Conservation (phyloP, 345 rosid genomes). For the Angophora floribunda region DNA sequence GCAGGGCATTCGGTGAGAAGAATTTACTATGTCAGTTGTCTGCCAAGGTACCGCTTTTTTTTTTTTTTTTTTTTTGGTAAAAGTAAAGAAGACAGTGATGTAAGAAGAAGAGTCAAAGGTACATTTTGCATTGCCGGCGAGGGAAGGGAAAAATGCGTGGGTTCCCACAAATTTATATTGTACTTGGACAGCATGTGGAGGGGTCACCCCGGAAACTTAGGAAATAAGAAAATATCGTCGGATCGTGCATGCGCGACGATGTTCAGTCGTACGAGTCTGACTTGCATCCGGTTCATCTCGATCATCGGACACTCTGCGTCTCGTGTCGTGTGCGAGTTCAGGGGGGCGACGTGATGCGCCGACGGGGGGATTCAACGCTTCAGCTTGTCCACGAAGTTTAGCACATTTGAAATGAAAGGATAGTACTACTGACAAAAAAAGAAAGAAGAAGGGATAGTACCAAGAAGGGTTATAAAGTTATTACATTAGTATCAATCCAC, state of each 20-base stretch:
- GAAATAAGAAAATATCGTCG: background rate
- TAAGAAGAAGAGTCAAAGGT: background rate
- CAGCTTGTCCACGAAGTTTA: background rate
- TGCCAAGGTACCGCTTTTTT: background rate
- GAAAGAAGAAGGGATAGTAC: too few relatives aligned
- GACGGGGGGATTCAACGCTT: background rate
- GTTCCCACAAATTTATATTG: background rate
- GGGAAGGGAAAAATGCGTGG: background rate
- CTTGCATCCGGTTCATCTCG: background rate
- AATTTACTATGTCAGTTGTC: background rate
- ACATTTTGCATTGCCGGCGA: background rate
- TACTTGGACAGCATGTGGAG: background rate
- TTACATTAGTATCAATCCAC: too few relatives aligned
- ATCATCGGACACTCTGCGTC: background rate
- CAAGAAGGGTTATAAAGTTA: too few relatives aligned
- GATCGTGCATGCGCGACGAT: background rate
- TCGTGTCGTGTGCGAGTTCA: background rate
- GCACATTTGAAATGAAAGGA: background rate
- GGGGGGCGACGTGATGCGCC: background rate
- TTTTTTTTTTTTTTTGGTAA: background rate
- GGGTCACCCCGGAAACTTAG: fast-evolving
- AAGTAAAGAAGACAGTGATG: background rate
- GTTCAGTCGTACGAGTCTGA: background rate
- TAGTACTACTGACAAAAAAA: too few relatives aligned
- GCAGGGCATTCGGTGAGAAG: background rate